Base-by-base conservation (phyloP, 1,139 yeast species). In the Lodderomyces orthopsilosis region DNA sequence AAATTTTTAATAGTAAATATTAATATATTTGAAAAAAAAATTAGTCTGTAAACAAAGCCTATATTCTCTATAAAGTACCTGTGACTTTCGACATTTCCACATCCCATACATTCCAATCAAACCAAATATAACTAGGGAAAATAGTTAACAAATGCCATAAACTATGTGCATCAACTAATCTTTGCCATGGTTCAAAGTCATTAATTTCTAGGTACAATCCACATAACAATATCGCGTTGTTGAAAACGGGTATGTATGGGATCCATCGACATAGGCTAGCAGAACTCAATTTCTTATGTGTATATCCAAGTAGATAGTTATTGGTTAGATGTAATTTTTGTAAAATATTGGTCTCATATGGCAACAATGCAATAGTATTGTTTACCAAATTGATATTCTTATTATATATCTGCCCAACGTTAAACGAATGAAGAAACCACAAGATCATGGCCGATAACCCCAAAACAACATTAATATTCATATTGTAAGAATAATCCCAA, bases 101-200 rank as follows among this genome's bases (percentile, higher is more conserved):
- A 47, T 73, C 78, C 78, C 78, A 73, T n/a, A 72, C 61, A 47
- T 69, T 70, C 78, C 78, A 73, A 48, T 72, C 77, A 49, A 61
- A 71, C 78, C 77, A 73, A 7, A 73, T 53, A 6, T 70, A 49
- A 14, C 72, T 65, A 1, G 78, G 77, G 42, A 69, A 58, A 2
- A 72, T 65, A 2, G 77, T 73, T 34, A 68, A 57, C 22, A 71
- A 55, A 48, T 73, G 78, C 78, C 78, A 73, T 10, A 73, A 46
- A 8, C 72, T 54, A 55, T 73, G 78, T 9, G 74, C 73, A 50
- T 73, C 78, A 1, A 73, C 45, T 19, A 72, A 50, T 37, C 63
- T 55, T 15, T 35, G 46, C 43, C 60, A 43, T 1, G 77, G 77
- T 13, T 57, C 57, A 44, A 70, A 71, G 45, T 73, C 78, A 33